Evolutionary conservation across 805 yeast genomes (phyloP).

Genomic region (Barnettozyma wickerhamii): DNA sequence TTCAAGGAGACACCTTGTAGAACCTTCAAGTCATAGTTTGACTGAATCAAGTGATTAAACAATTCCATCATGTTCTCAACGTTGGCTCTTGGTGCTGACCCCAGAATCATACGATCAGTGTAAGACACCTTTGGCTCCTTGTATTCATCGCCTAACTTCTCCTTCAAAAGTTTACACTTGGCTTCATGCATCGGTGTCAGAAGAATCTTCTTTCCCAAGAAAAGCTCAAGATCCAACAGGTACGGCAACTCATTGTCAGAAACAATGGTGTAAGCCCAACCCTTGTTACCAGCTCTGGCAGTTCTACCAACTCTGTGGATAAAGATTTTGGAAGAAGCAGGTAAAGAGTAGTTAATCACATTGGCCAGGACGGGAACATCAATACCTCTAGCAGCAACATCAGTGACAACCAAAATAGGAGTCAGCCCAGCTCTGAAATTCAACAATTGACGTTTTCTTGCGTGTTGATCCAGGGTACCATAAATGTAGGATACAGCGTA

Average conservation of each 20-base stretch:
- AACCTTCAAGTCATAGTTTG: constrained; percentile 63
- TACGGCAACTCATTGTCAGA: constrained; percentile 86
- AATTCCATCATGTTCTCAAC: constrained; percentile 73
- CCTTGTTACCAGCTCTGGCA: constrained; percentile 97
- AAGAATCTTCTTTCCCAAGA: constrained; percentile 77
- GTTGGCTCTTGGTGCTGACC: constrained; percentile 70
- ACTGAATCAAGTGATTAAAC: constrained; percentile 52
- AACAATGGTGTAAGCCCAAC: constrained; percentile 95
- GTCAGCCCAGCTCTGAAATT: constrained; percentile 84
- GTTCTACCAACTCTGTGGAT: constrained; percentile 99
- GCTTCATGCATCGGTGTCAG: constrained; percentile 67
- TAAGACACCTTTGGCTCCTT: constrained; percentile 62
- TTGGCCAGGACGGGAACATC: constrained; percentile 96
- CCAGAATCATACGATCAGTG: constrained; percentile 74
- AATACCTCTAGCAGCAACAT: constrained; percentile 98
- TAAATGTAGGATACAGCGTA: constrained; percentile 86
- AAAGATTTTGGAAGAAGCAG: constrained; percentile 89
- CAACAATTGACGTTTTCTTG: constrained; percentile 83
- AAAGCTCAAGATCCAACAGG: constrained; percentile 82
- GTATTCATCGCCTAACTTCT: constrained; percentile 38
- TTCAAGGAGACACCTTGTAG: constrained; percentile 69
- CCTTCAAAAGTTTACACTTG: constrained; percentile 48
- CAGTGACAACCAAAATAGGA: constrained; percentile 89
- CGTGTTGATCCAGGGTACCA: constrained; percentile 93
- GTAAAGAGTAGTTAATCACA: constrained; percentile 87